Evolutionary conservation across 1,139 yeast genomes (phyloP).

Genomic region (Hanseniaspora gamundiae): DNA sequence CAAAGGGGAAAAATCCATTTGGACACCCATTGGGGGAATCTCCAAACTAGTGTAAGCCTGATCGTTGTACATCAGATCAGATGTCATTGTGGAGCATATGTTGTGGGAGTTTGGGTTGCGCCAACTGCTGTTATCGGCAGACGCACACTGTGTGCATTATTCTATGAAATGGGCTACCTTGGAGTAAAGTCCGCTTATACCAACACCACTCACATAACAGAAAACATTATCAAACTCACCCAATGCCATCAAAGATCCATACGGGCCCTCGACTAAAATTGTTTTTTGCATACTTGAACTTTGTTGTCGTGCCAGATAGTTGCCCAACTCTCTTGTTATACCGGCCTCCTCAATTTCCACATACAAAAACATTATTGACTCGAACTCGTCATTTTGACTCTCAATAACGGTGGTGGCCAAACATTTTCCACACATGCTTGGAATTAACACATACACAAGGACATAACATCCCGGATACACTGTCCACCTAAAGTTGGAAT

Average conservation of each 20-base stretch:
- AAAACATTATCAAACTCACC: constrained; percentile 26
- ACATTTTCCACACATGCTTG: constrained; percentile 41
- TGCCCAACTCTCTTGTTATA: too few relatives aligned
- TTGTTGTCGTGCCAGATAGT: too few relatives aligned
- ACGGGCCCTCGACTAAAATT: constrained; percentile 31
- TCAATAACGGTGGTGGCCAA: constrained; percentile 41
- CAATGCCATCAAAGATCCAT: constrained; percentile 29
- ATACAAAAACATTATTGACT: too few relatives aligned
- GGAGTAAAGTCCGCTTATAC: constrained; percentile 29
- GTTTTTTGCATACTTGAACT: constrained; percentile 26
- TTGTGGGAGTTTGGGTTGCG: background rate
- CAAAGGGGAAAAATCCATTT: constrained; percentile 9
- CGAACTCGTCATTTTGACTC: constrained; percentile 23
- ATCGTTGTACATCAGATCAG: background rate
- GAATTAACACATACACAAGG: constrained; percentile 27
- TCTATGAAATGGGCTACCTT: constrained; percentile 15
- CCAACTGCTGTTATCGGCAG: too few relatives aligned
- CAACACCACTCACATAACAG: constrained; percentile 33
- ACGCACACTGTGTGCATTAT: constrained; percentile 2
- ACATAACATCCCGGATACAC: constrained; percentile 30
- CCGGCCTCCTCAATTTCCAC: too few relatives aligned
- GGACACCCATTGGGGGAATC: background rate
- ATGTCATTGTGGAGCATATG: background rate
- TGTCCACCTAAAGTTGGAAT: too few relatives aligned
- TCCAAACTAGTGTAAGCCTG: too few relatives aligned